Evolutionary conservation across 805 yeast species (phyloP), one percentile per base, ranked within the genome.

Genomic region (Komagataella ulmi): DNA sequence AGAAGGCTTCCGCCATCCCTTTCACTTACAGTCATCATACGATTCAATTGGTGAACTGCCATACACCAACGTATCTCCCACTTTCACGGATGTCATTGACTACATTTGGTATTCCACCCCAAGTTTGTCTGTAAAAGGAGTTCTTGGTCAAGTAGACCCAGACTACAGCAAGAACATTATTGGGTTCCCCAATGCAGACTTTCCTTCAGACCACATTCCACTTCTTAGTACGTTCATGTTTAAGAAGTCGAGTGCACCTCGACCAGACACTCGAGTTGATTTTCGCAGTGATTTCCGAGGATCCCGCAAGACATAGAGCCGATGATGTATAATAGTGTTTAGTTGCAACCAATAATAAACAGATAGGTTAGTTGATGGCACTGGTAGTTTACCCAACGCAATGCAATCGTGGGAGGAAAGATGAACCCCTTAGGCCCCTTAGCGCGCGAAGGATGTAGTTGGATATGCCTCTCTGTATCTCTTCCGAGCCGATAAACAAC

Each of bases 191-290:
- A 88, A 88, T 62, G 88, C 89, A 19, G 87, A 89, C 64, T 85
- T 84, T 70, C 97, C 98, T 21, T 87, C 96, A 49, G 98, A 91
- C 67, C 98, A 91, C 68, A 78, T 91, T 60, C 90, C 97, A n/a
- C 70, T 91, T 55, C 77, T 88, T 52, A 75, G 90, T 17, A 81
- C 83, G 64, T 83, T 91, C 61, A 87, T 81, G 60, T 79, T 89
- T 61, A 79, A 77, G 61, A 81, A 78, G 59, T 59, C 64, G 49
- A 59, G 61, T 19, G 45, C 49, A n/a, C 7, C 49, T 47, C 43
- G 49, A n/a, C 18, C n/a, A n/a, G 36, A 46, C 14, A 30, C 40
- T 30, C 40, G 40, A 30, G 40, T 30, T 40, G 40, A 17, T 23
- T 45, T 50, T 24, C 24, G 44, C 12, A 48, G 45, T n/a, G 48